phyloP scores from a whole-genome alignment of 805 yeast species.

The Candida palmyrensis region DNA sequence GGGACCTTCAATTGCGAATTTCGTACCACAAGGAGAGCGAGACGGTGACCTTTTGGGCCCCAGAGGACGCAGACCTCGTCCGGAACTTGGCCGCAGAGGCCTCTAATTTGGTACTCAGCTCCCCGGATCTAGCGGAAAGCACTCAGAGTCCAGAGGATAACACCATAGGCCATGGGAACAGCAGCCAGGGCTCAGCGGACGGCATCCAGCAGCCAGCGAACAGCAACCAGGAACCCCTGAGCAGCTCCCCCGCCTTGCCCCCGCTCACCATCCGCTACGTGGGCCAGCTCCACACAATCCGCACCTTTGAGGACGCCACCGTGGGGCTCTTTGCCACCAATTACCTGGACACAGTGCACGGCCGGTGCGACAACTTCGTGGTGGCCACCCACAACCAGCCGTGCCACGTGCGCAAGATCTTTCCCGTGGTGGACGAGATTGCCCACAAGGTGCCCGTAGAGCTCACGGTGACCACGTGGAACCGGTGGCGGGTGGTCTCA shows the following conservation, averaged over 20 bases:
- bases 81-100: slow-evolving; percentile 17
- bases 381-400: slow-evolving; percentile 76
- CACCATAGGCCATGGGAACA: neutral
- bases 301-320: slow-evolving; percentile 52
- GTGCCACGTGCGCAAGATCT: slow-evolving; percentile 52
- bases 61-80: too few relatives aligned
- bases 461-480: slow-evolving; percentile 42
- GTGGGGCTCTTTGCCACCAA: slow-evolving; percentile 66
- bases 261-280: slow-evolving; percentile 33
- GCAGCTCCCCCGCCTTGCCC: slow-evolving; percentile 4
- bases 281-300: slow-evolving; percentile 47
- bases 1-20: slow-evolving; percentile 20
- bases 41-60: slow-evolving; percentile 24
- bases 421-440: slow-evolving; percentile 70
- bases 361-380: slow-evolving; percentile 45
- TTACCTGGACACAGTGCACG: slow-evolving; percentile 47
- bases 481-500: slow-evolving; percentile 46
- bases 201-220: slow-evolving; percentile 8
- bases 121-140: too few relatives aligned
- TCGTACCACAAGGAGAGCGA: slow-evolving; percentile 38
- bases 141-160: slow-evolving; percentile 4
- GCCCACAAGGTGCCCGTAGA: slow-evolving; percentile 47
- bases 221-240: slow-evolving; percentile 7
- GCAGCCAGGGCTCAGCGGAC: slow-evolving; percentile 2
- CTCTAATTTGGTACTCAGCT: too few relatives aligned